Percentiles rank a stretch among this genome's conserved stretches.
Evolutionary conservation across 352 stramenopile genomes (phyloP).

Genomic region (Globisporangium recalcitrans): DNA sequence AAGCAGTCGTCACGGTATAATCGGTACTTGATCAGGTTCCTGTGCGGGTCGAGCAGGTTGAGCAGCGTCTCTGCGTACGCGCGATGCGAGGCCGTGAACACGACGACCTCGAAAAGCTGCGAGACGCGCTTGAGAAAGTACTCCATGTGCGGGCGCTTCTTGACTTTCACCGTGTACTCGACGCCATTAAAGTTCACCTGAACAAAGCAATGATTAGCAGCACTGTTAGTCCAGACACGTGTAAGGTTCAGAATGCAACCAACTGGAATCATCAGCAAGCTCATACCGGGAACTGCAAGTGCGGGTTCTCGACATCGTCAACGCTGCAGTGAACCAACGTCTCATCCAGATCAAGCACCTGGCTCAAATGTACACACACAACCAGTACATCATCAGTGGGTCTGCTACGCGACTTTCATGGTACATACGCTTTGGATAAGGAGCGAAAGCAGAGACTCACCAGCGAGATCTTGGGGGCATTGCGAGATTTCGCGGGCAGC

Average conservation of each 20-base stretch:
- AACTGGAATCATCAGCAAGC: not conserved
- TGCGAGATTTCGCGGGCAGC: slow-evolving; percentile 45
- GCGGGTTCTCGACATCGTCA: slow-evolving; percentile 90
- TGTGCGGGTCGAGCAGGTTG: slow-evolving; percentile 94
- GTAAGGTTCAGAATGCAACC: not conserved
- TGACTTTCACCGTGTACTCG: slow-evolving; percentile 96
- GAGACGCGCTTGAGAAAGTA: slow-evolving; percentile 92
- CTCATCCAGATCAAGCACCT: slow-evolving; percentile 98
- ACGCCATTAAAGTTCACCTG: slow-evolving; percentile 92
- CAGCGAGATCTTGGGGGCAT: slow-evolving; percentile 68
- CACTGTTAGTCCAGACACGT: not conserved
- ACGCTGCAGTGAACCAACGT: slow-evolving; percentile 99
- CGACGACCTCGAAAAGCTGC: slow-evolving; percentile 97
- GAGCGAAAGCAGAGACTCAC: slow-evolving; percentile 19
- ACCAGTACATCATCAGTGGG: not conserved
- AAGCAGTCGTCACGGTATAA: slow-evolving; percentile 95
- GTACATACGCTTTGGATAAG: no score
- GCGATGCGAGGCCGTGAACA: slow-evolving; percentile 97
- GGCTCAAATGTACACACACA: not conserved
- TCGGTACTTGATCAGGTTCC: slow-evolving; percentile 89
- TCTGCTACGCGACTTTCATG: no score
- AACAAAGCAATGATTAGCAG: not conserved
- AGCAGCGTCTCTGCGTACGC: slow-evolving; percentile 96
- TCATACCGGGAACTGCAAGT: slow-evolving; percentile 93
- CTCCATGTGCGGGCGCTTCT: slow-evolving; percentile 93